Base-by-base conservation (phyloP, 108 stramenopile genomes). In the Cyclotella kingstonii region DNA sequence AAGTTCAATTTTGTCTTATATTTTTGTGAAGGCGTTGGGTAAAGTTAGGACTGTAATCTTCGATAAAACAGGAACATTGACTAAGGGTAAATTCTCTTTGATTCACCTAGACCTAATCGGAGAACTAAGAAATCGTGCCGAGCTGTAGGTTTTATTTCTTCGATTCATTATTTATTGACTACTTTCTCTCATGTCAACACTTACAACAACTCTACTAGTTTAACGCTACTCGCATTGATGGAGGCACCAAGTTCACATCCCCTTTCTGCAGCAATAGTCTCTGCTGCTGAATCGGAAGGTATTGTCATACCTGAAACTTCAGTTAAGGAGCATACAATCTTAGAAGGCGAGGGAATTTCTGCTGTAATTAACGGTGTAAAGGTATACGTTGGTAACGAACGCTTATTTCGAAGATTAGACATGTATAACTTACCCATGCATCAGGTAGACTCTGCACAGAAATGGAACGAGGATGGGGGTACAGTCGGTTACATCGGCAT, bases 51-150 rank as follows among this genome's bases (percentile, higher is more conserved):
- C 69, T 33, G 70, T 88, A 23, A 70, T 84, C 0, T 82, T 93
- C 51, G 95, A 95, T 70, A 95, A 95, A 58, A 95, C 95, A 3
- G 95, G 95, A 15, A 95, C 95, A 2, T 46, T 95, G 33, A 95
- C 95, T 0, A 62, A 78, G 38, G 95, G 91, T 2, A 73, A 80
- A 34, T 96, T 93, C 63, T 34, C 63, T 39, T 63, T 92, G 19
- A 50, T 66, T 46, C 82, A 82, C 45, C 56, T 94, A 22, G 77
- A 88, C 50, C 55, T 65, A 0, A 56, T 90, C 35, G 81, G 79
- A 0, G 38, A 61, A 18, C 11, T 36, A 41, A 63, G 60, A 38
- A 48, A 77, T 33, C 74, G 88, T 2, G 54, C 66, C 48, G 78
- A 87, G 59, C 60, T 89, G 68, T 70, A 43, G 50, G 64, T 55